Percentiles rank a stretch among this genome's conserved stretches.
Evolutionary conservation across 1,139 yeast species (phyloP).

Genomic region (Keqinozyma sinolaborantium): DNA sequence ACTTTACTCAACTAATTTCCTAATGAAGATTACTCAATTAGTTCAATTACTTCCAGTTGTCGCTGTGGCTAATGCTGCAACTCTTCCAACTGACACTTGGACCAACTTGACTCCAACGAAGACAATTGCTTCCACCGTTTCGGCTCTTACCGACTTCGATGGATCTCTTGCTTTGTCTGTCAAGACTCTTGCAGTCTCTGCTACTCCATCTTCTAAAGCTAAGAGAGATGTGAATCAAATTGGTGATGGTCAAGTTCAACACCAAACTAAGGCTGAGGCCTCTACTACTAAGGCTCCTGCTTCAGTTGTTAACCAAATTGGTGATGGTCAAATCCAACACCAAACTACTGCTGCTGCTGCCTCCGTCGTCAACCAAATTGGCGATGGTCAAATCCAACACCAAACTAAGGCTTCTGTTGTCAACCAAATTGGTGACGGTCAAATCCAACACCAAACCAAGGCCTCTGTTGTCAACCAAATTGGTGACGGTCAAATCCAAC

Average conservation of each 20-base stretch:
- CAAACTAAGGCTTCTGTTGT: constrained; percentile 29
- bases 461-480: constrained; percentile 33
- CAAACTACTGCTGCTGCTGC: constrained; percentile 31
- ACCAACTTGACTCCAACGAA: constrained; percentile 26
- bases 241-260: constrained; percentile 16
- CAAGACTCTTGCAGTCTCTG: constrained; percentile 24
- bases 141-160: constrained; percentile 12
- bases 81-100: constrained; percentile 19
- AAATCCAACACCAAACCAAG: constrained; percentile 28
- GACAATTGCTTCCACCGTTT: constrained; percentile 14
- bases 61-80: constrained; percentile 16
- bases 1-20: too few relatives aligned
- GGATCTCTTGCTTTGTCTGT: constrained; percentile 15
- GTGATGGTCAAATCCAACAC: constrained; percentile 38
- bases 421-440: constrained; percentile 34
- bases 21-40: neutral
- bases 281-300: constrained; percentile 21
- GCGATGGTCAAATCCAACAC: constrained; percentile 39
- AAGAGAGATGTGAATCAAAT: constrained; percentile 31
- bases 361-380: constrained; percentile 33
- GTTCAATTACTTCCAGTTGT: constrained; percentile 4
- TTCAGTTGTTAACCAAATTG: constrained; percentile 25
- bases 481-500: constrained; percentile 39
- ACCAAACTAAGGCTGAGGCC: constrained; percentile 41
- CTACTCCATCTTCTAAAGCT: constrained; percentile 15